Base-by-base conservation (phyloP, 2,329 filamentous ascomycete species). In the Diplodia corticola region DNA sequence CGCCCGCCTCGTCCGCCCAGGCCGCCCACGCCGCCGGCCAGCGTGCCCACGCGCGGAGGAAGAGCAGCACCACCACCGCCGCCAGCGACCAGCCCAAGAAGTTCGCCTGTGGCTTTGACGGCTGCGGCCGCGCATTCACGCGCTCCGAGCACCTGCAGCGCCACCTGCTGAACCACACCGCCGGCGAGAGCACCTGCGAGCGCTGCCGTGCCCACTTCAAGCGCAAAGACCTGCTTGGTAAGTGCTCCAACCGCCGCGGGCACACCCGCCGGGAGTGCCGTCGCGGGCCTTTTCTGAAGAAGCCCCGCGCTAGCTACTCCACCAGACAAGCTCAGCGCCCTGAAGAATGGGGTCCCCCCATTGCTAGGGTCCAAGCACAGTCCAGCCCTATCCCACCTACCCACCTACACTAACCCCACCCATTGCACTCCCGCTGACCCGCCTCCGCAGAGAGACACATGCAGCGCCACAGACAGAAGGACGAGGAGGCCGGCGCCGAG, bases 191-290 rank as follows among this genome's bases (percentile, higher is more conserved):
- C 67, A 87, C 85, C 3, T 89, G 87, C 71, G 75, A 82, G 59
- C 78, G 86, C 70, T 89, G 87, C 69, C 81, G 82, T 66, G 85
- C 85, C 30, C 85, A 87, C 71, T 89, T 88, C 74, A 85, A 86
- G 70, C 80, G 87, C 51, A 84, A 82, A 28, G 87, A 89, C 73
- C 75, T 89, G 49, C 75, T 87, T 66, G 83, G 85, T 85, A 77
- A 75, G 80, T 59, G 55, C 28, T 7, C n/a, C 30, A 30, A 17
- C 12, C n/a, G n/a, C n/a, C n/a, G n/a, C n/a, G 10, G n/a, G 48
- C 48, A 24, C 28, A 20, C 6, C n/a, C 24, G 24, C 30, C 51
- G 51, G 51, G 51, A 37, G 51, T 51, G 49, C 49, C 33, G 53
- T 10, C 54, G 33, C 53, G 33, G 53, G n/a, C 59, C 37, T 67